Base-by-base conservation (phyloP, 2,329 filamentous ascomycete genomes). In the Xylariaceae sp. region DNA sequence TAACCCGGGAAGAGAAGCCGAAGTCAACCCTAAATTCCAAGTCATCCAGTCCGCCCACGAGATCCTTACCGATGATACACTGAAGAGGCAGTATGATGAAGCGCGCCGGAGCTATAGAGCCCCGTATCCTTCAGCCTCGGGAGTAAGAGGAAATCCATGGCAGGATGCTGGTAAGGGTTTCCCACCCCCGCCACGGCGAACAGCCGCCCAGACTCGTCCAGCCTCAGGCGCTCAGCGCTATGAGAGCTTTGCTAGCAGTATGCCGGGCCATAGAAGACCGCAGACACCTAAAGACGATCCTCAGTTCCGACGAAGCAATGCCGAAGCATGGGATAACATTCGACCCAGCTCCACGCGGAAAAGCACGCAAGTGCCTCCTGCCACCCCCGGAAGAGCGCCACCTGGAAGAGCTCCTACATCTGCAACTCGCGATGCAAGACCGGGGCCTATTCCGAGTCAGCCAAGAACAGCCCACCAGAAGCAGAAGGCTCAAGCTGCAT, bases 11-110 rank as follows among this genome's bases (percentile, higher is more conserved):
- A 86, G 85, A 69, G 92, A 96, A 75, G 76, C 84, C 55, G 91
- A 94, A 69, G 89, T 89, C 70, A 91, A 90, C 64, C 81, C 88
- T 28, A 90, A 91, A 69, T 96, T 96, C 69, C 90, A 96, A 73
- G 84, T 88, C 46, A 96, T 96, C 45, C 91, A 96, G 74, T 86
- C 89, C 4, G 92, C 92, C 19, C 88, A 96, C 70, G 92, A 96
- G 71, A 81, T 96, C 50, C 73, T 87, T 12, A 79, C 76, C 23
- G 82, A 84, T 56, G 76, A 81, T 1, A 74, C 76, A 2, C 71
- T 76, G 51, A 84, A 79, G 59, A 71, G 76, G 26, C 82, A 82
- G 52, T 85, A 85, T 60, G 83, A 86, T 69, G 76, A 78, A 11
- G 74, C 78, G 26, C 75, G 78, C 46, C 69, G 69, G 23, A 74